A percentile compares a stretch with the other conserved stretches of the same genome.
These are phyloP conservation scores for Piromyces sp. DNA, from an alignment of 192 early-diverging fungal species.

Conservation along the genomic window DNA sequence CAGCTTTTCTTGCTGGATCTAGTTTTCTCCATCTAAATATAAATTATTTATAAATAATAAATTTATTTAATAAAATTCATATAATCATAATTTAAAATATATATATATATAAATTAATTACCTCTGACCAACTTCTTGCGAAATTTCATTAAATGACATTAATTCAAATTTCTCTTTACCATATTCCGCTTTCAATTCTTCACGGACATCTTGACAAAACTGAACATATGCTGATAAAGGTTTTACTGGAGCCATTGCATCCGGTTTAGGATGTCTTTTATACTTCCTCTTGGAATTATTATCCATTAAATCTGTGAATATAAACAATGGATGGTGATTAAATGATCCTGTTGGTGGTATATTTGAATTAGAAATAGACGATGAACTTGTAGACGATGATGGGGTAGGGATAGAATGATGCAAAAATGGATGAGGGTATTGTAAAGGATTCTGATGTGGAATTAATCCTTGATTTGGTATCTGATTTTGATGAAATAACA, in stretches of 20 bases:
- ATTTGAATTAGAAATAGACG: neutral
- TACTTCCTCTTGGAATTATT: constrained; percentile 16
- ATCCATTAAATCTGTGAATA: neutral
- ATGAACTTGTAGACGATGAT: neutral
- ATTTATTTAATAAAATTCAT: too few species aligned
- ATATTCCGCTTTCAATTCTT: constrained; percentile 8
- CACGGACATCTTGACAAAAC: constrained; percentile 21
- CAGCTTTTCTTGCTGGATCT: neutral
- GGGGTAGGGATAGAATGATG: neutral
- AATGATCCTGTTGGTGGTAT: neutral
- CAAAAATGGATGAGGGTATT: neutral
- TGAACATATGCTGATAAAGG: constrained; percentile 26
- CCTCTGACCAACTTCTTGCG: neutral
- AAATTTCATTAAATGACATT: neutral
- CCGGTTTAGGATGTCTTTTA: constrained; percentile 22
- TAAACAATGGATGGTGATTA: neutral
- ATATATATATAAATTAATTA: too few species aligned
- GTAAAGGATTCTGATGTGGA: neutral
- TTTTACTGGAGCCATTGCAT: constrained; percentile 22
- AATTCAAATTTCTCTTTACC: neutral
- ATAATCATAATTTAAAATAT: too few species aligned
- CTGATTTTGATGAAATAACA: neutral
- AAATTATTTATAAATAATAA: too few species aligned
- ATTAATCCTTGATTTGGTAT: neutral
- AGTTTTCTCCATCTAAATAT: neutral